These are phyloP conservation scores for Lumnitzera racemosa DNA, from an alignment of 345 rosid genomes.

Conservation along the genomic window DNA sequence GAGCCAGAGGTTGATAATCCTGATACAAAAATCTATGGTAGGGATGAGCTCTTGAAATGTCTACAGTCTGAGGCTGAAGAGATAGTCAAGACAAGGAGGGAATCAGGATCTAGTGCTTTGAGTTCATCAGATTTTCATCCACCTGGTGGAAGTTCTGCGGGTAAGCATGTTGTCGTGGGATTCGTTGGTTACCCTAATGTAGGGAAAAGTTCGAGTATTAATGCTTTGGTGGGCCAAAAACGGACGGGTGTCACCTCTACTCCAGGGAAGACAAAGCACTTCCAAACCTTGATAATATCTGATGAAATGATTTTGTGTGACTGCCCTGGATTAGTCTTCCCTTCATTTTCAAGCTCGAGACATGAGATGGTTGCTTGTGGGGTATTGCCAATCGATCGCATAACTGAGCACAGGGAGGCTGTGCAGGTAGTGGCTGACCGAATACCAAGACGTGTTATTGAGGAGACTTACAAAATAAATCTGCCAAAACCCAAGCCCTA, in stretches of 20 bases:
- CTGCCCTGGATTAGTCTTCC: constrained; percentile 89
- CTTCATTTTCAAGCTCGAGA: constrained; percentile 87
- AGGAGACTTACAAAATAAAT: constrained; percentile 62
- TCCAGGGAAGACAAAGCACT: constrained; percentile 94
- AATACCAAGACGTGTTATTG: constrained; percentile 59
- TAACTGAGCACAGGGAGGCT: constrained; percentile 89
- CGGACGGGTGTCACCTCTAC: constrained; percentile 90
- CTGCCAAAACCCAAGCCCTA: constrained; percentile 83
- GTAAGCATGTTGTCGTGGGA: constrained; percentile 60
- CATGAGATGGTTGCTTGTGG: constrained; percentile 93
- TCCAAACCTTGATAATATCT: constrained; percentile 80
- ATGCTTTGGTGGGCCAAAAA: constrained; percentile 91
- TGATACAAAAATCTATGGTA: constrained; percentile 55
- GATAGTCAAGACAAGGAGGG: constrained; percentile 47
- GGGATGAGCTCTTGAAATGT: constrained; percentile 73
- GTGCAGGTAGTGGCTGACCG: constrained; percentile 78
- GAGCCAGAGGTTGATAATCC: constrained; percentile 33
- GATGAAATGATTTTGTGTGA: constrained; percentile 79
- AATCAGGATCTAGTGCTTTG: constrained; percentile 24
- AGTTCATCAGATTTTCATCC: constrained; percentile 19
- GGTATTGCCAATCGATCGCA: constrained; percentile 82
- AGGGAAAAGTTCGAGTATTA: constrained; percentile 92
- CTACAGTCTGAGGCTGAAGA: constrained; percentile 72
- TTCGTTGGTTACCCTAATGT: constrained; percentile 95
- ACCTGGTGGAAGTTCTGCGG: constrained; percentile 11